These are phyloP conservation scores for Nemania abortiva DNA, from an alignment of 2,329 filamentous ascomycete genomes.

Conservation along the genomic window DNA sequence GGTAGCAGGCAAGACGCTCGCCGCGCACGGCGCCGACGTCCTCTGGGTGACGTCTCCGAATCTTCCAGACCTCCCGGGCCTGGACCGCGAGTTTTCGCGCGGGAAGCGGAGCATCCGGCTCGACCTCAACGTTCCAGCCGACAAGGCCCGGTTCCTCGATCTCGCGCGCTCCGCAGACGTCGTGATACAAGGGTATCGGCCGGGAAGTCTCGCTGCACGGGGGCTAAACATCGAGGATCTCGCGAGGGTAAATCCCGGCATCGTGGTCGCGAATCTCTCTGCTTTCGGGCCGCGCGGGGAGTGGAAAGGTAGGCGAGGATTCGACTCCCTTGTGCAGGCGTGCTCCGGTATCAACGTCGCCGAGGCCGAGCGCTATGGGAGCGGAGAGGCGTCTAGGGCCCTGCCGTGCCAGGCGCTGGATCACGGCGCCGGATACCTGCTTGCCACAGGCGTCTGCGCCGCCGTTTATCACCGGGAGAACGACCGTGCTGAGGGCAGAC, in stretches of 20 bases:
- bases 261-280: slow-evolving; percentile 53
- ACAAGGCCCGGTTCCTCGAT: slow-evolving; percentile 43
- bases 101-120: slow-evolving; percentile 53
- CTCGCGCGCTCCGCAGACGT: slow-evolving; percentile 56
- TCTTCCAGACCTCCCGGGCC: slow-evolving; percentile 51
- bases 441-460: slow-evolving; percentile 65
- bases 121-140: slow-evolving; percentile 38
- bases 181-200: slow-evolving; percentile 61
- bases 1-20: slow-evolving; percentile 53
- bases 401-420: slow-evolving; percentile 69
- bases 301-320: slow-evolving; percentile 58
- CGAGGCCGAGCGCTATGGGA: slow-evolving; percentile 61
- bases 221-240: slow-evolving; percentile 46
- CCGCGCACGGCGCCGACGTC: slow-evolving; percentile 56
- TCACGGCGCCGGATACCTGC: slow-evolving; percentile 66
- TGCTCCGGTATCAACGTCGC: slow-evolving; percentile 67
- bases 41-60: slow-evolving; percentile 55
- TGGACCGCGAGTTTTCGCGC: slow-evolving; percentile 54
- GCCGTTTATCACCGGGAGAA: slow-evolving; percentile 62
- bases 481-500: slow-evolving; percentile 49
- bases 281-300: slow-evolving; percentile 63
- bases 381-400: slow-evolving; percentile 55
- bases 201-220: slow-evolving; percentile 58
- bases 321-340: slow-evolving; percentile 65
- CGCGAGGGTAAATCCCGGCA: slow-evolving; percentile 20